Conservation (phyloP, 148 eudicot genomes). For the Amaranthus hypochondriacus region DNA sequence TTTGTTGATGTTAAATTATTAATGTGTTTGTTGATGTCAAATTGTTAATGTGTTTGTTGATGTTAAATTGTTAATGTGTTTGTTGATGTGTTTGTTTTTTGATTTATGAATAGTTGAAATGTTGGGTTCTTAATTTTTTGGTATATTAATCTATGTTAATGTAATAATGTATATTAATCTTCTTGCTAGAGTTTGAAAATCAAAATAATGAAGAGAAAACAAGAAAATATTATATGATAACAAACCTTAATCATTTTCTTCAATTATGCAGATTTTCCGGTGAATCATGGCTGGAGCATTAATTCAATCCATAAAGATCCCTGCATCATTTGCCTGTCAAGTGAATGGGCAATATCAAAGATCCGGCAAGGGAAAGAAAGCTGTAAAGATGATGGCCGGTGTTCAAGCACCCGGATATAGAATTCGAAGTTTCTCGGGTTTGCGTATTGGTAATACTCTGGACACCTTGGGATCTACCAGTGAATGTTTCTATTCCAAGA, state of each 20-base stretch:
- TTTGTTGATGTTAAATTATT: too few species aligned
- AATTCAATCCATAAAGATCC: constrained; percentile 60
- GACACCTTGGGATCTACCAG: constrained; percentile 41
- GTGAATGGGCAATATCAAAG: constrained; percentile 44
- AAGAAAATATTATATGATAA: too few species aligned
- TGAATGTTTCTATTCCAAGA: constrained; percentile 49
- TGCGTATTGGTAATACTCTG: constrained; percentile 58
- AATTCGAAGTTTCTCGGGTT: constrained; percentile 56
- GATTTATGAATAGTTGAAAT: too few species aligned
- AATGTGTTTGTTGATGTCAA: too few species aligned
- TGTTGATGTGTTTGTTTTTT: too few species aligned
- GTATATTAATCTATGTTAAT: too few species aligned
- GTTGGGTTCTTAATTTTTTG: too few species aligned
- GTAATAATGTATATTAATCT: not conserved
- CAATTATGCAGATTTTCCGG: constrained; percentile 31
- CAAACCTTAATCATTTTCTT: not conserved
- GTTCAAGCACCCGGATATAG: constrained; percentile 36
- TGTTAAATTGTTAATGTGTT: too few species aligned
- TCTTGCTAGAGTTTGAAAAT: constrained; percentile 5
- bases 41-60: too few species aligned
- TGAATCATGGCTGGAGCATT: constrained; percentile 76
- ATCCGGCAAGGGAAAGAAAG: constrained; percentile 42
- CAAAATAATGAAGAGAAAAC: not conserved
- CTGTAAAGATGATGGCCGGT: constrained; percentile 44
- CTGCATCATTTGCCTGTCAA: constrained; percentile 47